phyloP scores from a whole-genome alignment of 345 rosid species.

The Camelina laxa region DNA sequence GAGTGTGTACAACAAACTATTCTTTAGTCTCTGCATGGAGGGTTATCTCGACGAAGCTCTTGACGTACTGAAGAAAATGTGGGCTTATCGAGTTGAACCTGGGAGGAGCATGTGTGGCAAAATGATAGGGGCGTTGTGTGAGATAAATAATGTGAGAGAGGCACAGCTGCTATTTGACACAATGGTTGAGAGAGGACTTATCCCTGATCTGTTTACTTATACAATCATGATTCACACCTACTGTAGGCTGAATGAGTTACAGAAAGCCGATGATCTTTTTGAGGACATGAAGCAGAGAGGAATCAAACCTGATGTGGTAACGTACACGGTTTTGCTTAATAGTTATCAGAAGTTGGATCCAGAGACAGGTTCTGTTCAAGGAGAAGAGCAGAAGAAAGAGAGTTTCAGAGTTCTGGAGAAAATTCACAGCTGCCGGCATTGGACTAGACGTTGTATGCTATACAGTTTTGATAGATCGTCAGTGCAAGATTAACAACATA shows the following conservation, averaged over 20 bases:
- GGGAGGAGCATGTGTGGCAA: conserved; percentile 51
- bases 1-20: conserved; percentile 57
- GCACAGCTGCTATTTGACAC: conserved; percentile 52
- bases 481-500: conserved; percentile 57
- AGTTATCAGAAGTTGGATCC: conserved; percentile 42
- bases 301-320: conserved; percentile 62
- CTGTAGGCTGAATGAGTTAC: conserved; percentile 53
- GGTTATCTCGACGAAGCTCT: conserved; percentile 51
- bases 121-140: conserved; percentile 55
- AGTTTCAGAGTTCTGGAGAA: conserved; percentile 46
- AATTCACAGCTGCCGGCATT: conserved; percentile 49
- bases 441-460: conserved; percentile 59
- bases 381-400: conserved; percentile 26
- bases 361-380: conserved; percentile 31
- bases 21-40: conserved; percentile 51
- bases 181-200: conserved; percentile 45
- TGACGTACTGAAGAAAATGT: conserved; percentile 51
- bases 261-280: conserved; percentile 54
- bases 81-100: conserved; percentile 48
- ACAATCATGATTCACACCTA: conserved; percentile 70
- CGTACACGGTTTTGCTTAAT: conserved; percentile 66
- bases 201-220: conserved; percentile 59
- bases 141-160: conserved; percentile 47
- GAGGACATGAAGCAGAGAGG: conserved; percentile 64
- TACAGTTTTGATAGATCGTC: conserved; percentile 64